Conservation (phyloP, 2,329 filamentous ascomycete species). For the Cercospora sp. region DNA sequence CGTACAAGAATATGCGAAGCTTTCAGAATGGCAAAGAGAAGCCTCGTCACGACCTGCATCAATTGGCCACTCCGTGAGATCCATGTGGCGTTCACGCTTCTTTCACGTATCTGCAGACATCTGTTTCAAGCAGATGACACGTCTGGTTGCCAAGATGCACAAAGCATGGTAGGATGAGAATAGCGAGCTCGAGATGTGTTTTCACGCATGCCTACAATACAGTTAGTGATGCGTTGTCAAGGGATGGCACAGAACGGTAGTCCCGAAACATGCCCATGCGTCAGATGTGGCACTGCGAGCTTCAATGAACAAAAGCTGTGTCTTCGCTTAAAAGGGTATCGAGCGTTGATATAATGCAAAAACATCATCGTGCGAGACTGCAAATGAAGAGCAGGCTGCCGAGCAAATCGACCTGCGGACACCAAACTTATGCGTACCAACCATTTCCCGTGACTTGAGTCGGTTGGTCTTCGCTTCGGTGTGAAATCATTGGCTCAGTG, state of each 20-base stretch:
- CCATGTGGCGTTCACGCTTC: not conserved
- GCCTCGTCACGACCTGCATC: not conserved
- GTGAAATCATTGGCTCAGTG: slow-evolving; percentile 77
- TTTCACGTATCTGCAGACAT: not conserved
- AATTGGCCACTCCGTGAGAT: not conserved
- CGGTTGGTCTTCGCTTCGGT: slow-evolving; percentile 63
- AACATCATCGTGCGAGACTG: not conserved
- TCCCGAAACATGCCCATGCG: not conserved
- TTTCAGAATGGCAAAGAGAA: not conserved
- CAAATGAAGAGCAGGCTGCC: not conserved
- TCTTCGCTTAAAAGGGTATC: not conserved
- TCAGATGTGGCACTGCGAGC: not conserved
- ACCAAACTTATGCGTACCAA: slow-evolving; percentile 61
- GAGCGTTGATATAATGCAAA: not conserved
- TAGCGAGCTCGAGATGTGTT: not conserved
- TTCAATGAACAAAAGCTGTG: not conserved
- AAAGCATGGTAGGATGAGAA: not conserved
- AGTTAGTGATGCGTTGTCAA: not conserved
- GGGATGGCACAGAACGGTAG: not conserved
- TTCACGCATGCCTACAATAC: not conserved
- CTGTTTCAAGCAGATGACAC: not conserved
- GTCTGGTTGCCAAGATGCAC: not conserved
- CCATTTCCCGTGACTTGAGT: slow-evolving; percentile 58
- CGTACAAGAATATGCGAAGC: not conserved
- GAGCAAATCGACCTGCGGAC: not conserved